Conservation (phyloP, 2,329 filamentous ascomycete species). For the Trichocomaceae sp. region DNA sequence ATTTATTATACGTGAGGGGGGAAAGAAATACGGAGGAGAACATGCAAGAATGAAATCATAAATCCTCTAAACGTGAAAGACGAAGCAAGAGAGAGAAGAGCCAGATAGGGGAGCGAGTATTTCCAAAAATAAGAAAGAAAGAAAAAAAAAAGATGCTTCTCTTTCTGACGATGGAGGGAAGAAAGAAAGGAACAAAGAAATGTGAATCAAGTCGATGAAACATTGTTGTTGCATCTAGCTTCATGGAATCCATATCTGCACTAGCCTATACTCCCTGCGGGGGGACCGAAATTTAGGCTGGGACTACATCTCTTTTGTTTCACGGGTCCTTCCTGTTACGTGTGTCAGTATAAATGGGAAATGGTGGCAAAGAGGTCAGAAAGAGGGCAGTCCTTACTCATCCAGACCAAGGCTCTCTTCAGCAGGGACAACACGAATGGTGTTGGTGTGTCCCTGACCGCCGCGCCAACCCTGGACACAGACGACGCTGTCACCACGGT, state of each 20-base stretch:
- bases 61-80: constrained; percentile 3
- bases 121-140: neutral
- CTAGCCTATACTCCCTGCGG: neutral
- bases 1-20: neutral
- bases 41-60: constrained; percentile 1
- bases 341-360: neutral
- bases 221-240: neutral
- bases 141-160: neutral
- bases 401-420: constrained; percentile 39
- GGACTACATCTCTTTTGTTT: neutral
- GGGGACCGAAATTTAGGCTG: neutral
- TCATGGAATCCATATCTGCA: neutral
- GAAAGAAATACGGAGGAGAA: neutral
- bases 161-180: neutral
- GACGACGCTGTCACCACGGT: constrained; percentile 65
- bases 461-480: constrained; percentile 64
- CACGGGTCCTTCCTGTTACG: neutral
- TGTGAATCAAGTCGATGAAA: neutral
- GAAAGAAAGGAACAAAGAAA: neutral
- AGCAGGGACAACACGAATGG: constrained; percentile 47
- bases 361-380: neutral
- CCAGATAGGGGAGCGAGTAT: neutral
- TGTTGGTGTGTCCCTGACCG: constrained; percentile 64
- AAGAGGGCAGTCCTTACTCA: constrained; percentile 2
- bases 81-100: neutral